Base-by-base conservation (phyloP, 2,329 filamentous ascomycete genomes). In the Dothideomycetes sp. region DNA sequence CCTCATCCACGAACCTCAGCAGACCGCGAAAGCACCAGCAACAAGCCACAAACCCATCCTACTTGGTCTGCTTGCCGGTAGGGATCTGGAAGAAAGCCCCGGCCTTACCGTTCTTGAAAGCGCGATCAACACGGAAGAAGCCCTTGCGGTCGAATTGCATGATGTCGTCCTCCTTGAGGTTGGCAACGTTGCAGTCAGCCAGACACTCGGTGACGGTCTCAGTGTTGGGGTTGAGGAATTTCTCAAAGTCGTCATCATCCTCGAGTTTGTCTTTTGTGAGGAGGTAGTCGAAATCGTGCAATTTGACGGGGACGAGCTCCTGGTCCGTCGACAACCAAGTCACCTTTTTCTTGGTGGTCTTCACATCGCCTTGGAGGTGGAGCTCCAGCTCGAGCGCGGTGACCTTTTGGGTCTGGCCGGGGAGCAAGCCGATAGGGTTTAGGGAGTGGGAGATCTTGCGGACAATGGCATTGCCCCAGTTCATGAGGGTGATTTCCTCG, bases 401-500 rank as follows among this genome's bases (percentile, higher is more conserved):
- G 52, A 94, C 78, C 44, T 64, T 63, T 19, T 32, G 43, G 9
- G 40, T 43, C 37, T 75, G 67, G 38, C 69, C 69, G 19, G 65
- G 62, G 47, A 67, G 64, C 52, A 57, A 40, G 51, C 52, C 54
- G 43, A 69, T 55, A 4, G 65, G 65, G 50, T 63, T 76, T 54
- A 65, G 52, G 47, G 69, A 61, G 66, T 76, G 57, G 14, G 53
- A 57, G 45, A 85, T 76, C 44, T 78, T 76, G 40, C 79, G 75
- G 17, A 91, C 82, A 49, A 87, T 75, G 10, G 83, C 85, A 54
- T 94, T 93, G 51, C 89, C 91, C 89, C 89, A 96, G 60, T 83
- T 83, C 89, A 95, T 95, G 31, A 95, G 72, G 0, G 89, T 95
- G 53, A 96, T 84, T 62, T 95, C 88, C 66, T 96, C 89, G 55